Percentiles rank a stretch among this genome's conserved stretches.
phyloP scores from a whole-genome alignment of 2,329 filamentous ascomycete genomes.

The Fonsecaea nubica region DNA sequence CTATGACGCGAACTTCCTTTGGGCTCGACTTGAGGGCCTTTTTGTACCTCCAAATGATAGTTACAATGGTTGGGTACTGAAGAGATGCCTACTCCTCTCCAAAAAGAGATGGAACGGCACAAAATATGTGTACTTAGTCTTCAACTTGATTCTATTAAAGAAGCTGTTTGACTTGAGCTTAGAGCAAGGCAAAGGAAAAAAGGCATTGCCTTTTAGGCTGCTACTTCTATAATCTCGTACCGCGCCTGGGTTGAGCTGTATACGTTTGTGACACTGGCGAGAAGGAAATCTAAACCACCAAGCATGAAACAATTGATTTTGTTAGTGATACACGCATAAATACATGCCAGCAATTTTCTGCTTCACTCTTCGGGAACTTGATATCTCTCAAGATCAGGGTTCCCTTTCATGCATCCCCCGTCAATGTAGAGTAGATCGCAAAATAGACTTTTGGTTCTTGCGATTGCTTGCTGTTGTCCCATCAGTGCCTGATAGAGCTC shows the following conservation, averaged over 20 bases:
- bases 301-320: background rate
- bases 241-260: too few relatives aligned
- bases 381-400: background rate
- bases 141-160: conserved; percentile 18
- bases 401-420: background rate
- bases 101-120: conserved; percentile 15
- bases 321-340: background rate
- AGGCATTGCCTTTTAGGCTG: background rate
- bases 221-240: background rate
- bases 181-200: background rate
- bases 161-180: background rate
- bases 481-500: background rate
- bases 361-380: background rate
- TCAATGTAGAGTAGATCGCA: background rate
- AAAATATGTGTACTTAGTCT: conserved; percentile 14
- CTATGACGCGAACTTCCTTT: background rate
- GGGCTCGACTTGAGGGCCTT: conserved; percentile 5
- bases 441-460: background rate
- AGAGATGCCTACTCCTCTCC: conserved; percentile 5
- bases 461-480: background rate
- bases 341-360: background rate
- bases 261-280: too few relatives aligned
- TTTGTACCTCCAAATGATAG: conserved; percentile 16
- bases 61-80: conserved; percentile 20
- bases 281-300: too few relatives aligned